Base-by-base conservation (phyloP, 176 grass and related monocot species). In the Zea luxurians region DNA sequence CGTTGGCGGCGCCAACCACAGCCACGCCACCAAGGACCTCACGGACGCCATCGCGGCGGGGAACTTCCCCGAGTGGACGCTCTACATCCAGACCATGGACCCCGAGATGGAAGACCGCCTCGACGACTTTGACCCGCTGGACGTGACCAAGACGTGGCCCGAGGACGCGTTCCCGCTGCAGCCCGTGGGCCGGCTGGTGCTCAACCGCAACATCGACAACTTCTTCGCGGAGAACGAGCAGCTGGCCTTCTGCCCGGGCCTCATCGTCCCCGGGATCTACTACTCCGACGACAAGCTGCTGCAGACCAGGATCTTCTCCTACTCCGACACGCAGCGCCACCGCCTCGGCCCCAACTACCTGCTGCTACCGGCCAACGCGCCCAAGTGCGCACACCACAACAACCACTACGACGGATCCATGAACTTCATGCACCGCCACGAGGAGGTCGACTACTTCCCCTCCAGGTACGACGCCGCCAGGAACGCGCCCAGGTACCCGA, bases 391-490 rank as follows among this genome's bases (percentile, higher is more conserved):
- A 0, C 89, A 98, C 81, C 92, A 98, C 88, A 98, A 98, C 85
- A 98, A 98, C 84, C 96, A 98, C 75, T 89, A 94, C 65, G 96
- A 98, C 13, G 96, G 96, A 0, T 78, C 73, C 63, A 98, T 98
- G 96, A 98, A 94, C 85, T 98, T 98, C 89, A 90, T 98, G 87
- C 96, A 98, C 81, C 90, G 96, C 70, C 92, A 98, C 68, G 96
- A 98, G 75, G 96, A 98, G 96, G 92, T 98, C 16, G 89, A 98
- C 79, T 98, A 98, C 82, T 98, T 98, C 87, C 96, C 96, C 7
- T 98, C 96, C 35, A 90, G 92, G 80, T 94, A 77, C 78, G 92
- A 98, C 82, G 81, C 89, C 8, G 89, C 68, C 63, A 93, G 85
- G 68, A 86, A 98, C 87, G 91, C 91, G 27, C 89, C 93, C 4